Conservation (phyloP, 805 yeast genomes). For the Candida stauntonica region DNA sequence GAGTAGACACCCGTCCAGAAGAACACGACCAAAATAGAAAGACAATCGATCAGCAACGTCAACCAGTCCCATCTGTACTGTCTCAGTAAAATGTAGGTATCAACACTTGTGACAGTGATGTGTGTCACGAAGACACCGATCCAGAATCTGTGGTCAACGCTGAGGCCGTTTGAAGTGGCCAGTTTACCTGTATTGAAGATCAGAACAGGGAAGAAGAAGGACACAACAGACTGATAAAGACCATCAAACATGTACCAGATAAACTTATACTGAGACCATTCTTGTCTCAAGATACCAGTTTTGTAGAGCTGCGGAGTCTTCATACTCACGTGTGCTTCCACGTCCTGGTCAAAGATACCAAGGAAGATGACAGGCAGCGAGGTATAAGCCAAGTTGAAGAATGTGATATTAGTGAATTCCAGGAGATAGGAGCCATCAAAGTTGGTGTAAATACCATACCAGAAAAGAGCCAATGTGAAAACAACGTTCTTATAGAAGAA, state of each 20-base stretch:
- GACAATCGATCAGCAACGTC: slow-evolving; percentile 46
- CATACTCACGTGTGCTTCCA: slow-evolving; percentile 60
- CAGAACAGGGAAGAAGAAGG: slow-evolving; percentile 71
- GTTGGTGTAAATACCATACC: slow-evolving; percentile 72
- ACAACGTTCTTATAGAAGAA: slow-evolving; percentile 78
- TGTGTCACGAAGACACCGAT: slow-evolving; percentile 63
- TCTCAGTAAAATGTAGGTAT: slow-evolving; percentile 58
- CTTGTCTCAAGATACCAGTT: slow-evolving; percentile 65
- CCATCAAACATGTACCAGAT: slow-evolving; percentile 76
- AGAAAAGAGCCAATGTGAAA: slow-evolving; percentile 68
- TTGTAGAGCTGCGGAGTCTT: slow-evolving; percentile 72
- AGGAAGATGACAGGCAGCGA: slow-evolving; percentile 75
- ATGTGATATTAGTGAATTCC: slow-evolving; percentile 76
- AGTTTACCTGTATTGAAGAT: slow-evolving; percentile 40
- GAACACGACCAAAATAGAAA: slow-evolving; percentile 58
- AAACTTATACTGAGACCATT: slow-evolving; percentile 68
- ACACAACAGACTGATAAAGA: slow-evolving; percentile 64
- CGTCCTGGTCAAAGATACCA: slow-evolving; percentile 81
- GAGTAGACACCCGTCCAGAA: slow-evolving; percentile 83
- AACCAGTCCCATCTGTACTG: slow-evolving; percentile 84
- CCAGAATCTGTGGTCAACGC: slow-evolving; percentile 65
- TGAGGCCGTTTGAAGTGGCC: slow-evolving; percentile 48
- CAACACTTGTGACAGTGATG: slow-evolving; percentile 63
- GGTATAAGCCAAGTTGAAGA: slow-evolving; percentile 78
- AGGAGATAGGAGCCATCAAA: slow-evolving; percentile 78